Conservation (phyloP, 495 filamentous ascomycete species). For the Tuber calosporum region DNA sequence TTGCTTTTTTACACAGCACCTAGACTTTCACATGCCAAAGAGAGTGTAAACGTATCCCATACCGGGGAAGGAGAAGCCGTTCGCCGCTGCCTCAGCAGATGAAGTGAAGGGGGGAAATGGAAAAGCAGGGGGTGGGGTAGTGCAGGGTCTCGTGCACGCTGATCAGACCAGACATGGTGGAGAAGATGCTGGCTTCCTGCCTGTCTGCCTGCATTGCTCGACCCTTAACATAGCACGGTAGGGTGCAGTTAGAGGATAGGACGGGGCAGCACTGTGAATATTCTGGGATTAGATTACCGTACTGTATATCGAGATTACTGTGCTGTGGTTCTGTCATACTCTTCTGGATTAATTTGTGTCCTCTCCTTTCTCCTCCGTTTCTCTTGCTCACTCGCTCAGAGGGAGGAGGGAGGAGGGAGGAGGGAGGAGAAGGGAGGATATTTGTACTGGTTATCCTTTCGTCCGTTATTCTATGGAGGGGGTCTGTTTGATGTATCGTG, state of each 20-base stretch:
- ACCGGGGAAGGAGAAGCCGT: neutral
- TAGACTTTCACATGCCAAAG: neutral
- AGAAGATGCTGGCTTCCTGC: no score
- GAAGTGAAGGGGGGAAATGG: no score
- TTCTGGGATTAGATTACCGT: no score
- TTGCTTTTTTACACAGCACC: neutral
- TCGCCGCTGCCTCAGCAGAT: neutral
- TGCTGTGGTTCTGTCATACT: no score
- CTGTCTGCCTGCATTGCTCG: no score
- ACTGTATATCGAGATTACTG: no score
- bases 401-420: neutral
- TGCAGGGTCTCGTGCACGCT: neutral
- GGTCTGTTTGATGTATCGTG: neutral
- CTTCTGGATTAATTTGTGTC: no score
- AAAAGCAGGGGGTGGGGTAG: neutral
- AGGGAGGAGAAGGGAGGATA: neutral
- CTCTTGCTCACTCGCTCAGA: no score
- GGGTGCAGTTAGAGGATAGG: no score
- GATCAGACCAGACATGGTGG: neutral
- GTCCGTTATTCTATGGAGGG: neutral
- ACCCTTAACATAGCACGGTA: no score
- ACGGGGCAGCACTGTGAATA: no score
- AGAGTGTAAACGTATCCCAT: neutral
- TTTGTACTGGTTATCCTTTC: neutral
- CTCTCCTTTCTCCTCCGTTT: neutral